Base-by-base conservation (phyloP, 495 filamentous ascomycete genomes). In the Recurvomyces mirabilis region DNA sequence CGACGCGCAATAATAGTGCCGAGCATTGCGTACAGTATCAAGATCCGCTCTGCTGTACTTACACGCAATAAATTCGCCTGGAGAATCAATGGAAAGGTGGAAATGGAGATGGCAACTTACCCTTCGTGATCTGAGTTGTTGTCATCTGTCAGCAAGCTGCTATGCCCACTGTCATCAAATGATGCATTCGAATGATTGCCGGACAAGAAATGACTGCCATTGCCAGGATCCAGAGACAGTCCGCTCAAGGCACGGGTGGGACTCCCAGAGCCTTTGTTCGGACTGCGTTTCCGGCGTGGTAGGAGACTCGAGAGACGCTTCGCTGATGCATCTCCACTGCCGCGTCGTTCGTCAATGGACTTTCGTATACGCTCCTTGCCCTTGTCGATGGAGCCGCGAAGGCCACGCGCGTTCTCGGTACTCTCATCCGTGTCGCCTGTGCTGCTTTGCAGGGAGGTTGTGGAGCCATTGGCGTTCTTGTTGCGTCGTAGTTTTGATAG, bases 121-220 rank as follows among this genome's bases (percentile, higher is more conserved):
- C 66, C 65, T 49, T 82, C 82, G 15, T 67, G 63, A 34, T 85
- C 82, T 6, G 78, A 81, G 57, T 84, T 38, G n/a, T n/a, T n/a
- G 36, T 54, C 82, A 54, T 82, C 74, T 12, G 78, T 82, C 48
- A 82, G 56, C 15, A 83, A 62, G 52, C 75, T 79, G 53, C 65
- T 73, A 13, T 57, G 63, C 25, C 67, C 71, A 50, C 72, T 71
- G 24, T 52, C 60, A 41, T 52, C 46, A 15, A 61, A 51, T 1
- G 65, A 66, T 5, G 64, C 54, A 15, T 65, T 57, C 18, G 51
- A 53, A 11, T 22, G 51, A 25, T 46, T 53, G 31, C 39, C 40
- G 19, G 33, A 9, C 4, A 49, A 12, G 18, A n/a, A 40, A 6
- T 20, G 39, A 21, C 22, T 34, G n/a, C 23, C 26, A 20, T 41